A percentile compares a stretch with the other conserved stretches of the same genome.
Conservation (phyloP, 2,329 filamentous ascomycete genomes). For the Cordyceps cicadae region DNA sequence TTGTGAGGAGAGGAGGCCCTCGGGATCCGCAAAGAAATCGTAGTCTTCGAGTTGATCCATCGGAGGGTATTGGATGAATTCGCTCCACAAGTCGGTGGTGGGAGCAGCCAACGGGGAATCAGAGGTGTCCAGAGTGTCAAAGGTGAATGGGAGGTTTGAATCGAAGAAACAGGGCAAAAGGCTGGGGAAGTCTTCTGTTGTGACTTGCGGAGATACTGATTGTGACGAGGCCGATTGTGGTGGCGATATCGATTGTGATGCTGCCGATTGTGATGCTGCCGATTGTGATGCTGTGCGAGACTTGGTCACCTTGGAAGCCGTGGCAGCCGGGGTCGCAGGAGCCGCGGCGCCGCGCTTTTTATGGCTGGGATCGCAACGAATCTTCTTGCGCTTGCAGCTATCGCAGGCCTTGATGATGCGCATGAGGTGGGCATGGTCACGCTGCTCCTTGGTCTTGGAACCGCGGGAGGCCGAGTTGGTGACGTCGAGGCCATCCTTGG, state of each 20-base stretch:
- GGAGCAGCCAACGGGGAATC: slow-evolving; percentile 12
- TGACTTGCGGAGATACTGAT: slow-evolving; percentile 3
- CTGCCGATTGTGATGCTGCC: slow-evolving; percentile 6
- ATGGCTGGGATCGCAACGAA: slow-evolving; percentile 53
- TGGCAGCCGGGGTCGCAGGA: slow-evolving; percentile 13
- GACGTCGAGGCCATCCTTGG: slow-evolving; percentile 53
- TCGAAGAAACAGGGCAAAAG: slow-evolving; percentile 12
- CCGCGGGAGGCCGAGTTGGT: slow-evolving; percentile 54
- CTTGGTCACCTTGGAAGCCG: slow-evolving; percentile 3
- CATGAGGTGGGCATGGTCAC: slow-evolving; percentile 59
- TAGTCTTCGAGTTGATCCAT: slow-evolving; percentile 29
- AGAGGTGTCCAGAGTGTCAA: slow-evolving; percentile 12
- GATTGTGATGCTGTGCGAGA: slow-evolving; percentile 3
- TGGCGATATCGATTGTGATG: slow-evolving; percentile 14
- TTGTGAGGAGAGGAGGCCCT: slow-evolving; percentile 34
- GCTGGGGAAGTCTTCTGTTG: slow-evolving; percentile 1
- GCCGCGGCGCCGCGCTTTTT: slow-evolving; percentile 37
- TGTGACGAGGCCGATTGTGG: background rate
- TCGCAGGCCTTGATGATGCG: slow-evolving; percentile 61
- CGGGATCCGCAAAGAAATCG: slow-evolving; percentile 38
- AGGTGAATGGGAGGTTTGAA: slow-evolving; percentile 14
- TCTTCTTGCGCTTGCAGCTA: slow-evolving; percentile 54
- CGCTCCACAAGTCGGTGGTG: slow-evolving; percentile 31
- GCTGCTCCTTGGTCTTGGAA: slow-evolving; percentile 59
- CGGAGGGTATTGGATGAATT: slow-evolving; percentile 38